A percentile compares a stretch with the other conserved stretches of the same genome.
Conservation (phyloP, 768 basidiomycete genomes). For the Tephrocybe sp. region DNA sequence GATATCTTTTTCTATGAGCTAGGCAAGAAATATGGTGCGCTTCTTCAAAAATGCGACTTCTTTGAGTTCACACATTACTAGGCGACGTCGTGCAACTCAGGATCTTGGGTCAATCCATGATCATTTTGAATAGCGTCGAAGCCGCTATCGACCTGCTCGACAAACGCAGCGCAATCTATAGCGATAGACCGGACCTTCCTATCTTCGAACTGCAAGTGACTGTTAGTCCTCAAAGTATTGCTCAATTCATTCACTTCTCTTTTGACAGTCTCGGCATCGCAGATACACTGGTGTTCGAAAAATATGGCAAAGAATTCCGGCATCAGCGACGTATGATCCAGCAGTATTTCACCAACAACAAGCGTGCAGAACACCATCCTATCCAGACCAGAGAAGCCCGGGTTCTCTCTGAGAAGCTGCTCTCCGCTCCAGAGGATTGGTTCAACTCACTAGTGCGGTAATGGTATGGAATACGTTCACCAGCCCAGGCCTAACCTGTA, state of each 20-base stretch:
- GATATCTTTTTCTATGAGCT: constrained; percentile 28
- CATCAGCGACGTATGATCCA: constrained; percentile 20
- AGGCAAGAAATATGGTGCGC: constrained; percentile 33
- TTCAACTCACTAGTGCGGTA: constrained; percentile 8
- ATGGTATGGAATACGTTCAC: neutral
- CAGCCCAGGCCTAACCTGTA: too few species aligned
- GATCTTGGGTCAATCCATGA: constrained; percentile 24
- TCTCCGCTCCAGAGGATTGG: constrained; percentile 20
- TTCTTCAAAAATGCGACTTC: neutral
- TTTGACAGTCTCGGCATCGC: constrained; percentile 16
- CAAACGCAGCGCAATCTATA: constrained; percentile 26
- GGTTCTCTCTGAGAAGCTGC: constrained; percentile 29
- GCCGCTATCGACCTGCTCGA: constrained; percentile 28
- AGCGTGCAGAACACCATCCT: constrained; percentile 23
- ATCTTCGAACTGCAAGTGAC: constrained; percentile 19
- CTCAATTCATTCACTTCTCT: neutral
- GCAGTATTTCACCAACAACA: constrained; percentile 18
- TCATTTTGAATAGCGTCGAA: constrained; percentile 24
- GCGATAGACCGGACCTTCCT: constrained; percentile 21
- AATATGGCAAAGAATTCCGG: constrained; percentile 23
- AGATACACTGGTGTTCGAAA: constrained; percentile 19
- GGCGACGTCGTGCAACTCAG: constrained; percentile 23
- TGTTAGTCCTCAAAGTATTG: neutral
- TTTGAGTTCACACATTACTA: constrained; percentile 3
- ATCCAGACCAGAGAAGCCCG: constrained; percentile 30